Evolutionary conservation across 164 flowering plant genomes (phyloP).

Genomic region (Magnolia officinalis): DNA sequence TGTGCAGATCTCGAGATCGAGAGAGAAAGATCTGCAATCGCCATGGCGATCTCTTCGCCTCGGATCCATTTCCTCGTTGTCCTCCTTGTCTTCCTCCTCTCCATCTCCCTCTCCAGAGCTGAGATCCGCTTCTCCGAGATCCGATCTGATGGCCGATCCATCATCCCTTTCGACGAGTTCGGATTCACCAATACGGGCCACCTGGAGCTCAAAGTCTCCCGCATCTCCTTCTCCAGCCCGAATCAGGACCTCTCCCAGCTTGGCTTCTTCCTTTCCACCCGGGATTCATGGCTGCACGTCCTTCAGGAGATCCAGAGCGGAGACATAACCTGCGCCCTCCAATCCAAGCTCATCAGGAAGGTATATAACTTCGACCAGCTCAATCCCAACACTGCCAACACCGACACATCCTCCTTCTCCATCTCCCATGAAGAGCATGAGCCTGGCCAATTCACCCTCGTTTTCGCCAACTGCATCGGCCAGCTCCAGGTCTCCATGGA

Average conservation of each 20-base stretch:
- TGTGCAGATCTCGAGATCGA: not conserved
- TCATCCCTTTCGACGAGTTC: conserved; percentile 87
- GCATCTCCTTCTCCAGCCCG: conserved; percentile 43
- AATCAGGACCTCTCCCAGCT: conserved; percentile 43
- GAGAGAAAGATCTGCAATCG: conserved; percentile 9
- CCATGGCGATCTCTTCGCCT: conserved; percentile 33
- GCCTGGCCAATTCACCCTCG: conserved; percentile 66
- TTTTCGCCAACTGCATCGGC: conserved; percentile 73
- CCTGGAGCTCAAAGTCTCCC: conserved; percentile 67
- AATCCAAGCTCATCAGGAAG: conserved; percentile 38
- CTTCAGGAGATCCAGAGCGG: conserved; percentile 61
- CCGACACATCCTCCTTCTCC: not conserved
- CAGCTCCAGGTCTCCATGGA: conserved; percentile 35
- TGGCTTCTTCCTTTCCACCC: conserved; percentile 89
- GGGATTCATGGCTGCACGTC: conserved; percentile 76
- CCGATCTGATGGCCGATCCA: conserved; percentile 59
- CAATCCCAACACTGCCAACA: conserved; percentile 5
- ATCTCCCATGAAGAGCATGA: conserved; percentile 13
- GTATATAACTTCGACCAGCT: conserved; percentile 48
- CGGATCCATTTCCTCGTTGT: conserved; percentile 2
- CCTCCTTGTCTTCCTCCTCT: conserved; percentile 23
- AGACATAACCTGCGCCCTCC: conserved; percentile 69
- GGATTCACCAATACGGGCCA: conserved; percentile 83
- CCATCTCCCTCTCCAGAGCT: conserved; percentile 28
- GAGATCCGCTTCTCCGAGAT: conserved; percentile 65